Evolutionary conservation across 2,329 filamentous ascomycete genomes (phyloP).

Genomic region (Penicillium sp.): DNA sequence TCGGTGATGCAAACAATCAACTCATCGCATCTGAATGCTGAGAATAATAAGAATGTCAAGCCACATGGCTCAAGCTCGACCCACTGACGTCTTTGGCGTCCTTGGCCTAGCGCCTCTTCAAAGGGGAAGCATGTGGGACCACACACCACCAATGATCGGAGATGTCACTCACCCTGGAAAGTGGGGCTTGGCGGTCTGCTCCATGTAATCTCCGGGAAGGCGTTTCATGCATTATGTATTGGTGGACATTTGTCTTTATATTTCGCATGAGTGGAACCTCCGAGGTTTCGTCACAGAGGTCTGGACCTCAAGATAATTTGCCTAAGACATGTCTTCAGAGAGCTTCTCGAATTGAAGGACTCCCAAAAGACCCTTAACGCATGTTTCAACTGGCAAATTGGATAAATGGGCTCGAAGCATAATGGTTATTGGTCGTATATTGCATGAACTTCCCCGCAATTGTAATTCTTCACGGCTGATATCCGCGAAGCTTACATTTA

Average conservation of each 20-base stretch:
- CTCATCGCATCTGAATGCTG: too few species aligned
- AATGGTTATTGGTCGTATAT: neutral
- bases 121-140: neutral
- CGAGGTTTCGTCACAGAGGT: neutral
- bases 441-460: neutral
- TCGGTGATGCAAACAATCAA: too few species aligned
- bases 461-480: neutral
- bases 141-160: neutral
- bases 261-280: neutral
- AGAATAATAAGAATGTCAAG: too few species aligned
- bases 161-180: neutral
- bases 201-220: neutral
- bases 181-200: neutral
- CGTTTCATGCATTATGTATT: neutral
- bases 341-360: neutral
- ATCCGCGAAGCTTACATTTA: neutral
- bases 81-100: neutral
- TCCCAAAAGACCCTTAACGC: neutral
- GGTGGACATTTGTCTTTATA: neutral
- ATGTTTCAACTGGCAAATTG: neutral
- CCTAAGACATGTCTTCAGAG: neutral
- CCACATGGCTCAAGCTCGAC: neutral
- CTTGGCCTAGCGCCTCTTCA: neutral
- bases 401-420: neutral
- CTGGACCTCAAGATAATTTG: neutral